These are phyloP conservation scores for Lycium barbarum DNA, from an alignment of 257 asterid species.

Conservation along the genomic window DNA sequence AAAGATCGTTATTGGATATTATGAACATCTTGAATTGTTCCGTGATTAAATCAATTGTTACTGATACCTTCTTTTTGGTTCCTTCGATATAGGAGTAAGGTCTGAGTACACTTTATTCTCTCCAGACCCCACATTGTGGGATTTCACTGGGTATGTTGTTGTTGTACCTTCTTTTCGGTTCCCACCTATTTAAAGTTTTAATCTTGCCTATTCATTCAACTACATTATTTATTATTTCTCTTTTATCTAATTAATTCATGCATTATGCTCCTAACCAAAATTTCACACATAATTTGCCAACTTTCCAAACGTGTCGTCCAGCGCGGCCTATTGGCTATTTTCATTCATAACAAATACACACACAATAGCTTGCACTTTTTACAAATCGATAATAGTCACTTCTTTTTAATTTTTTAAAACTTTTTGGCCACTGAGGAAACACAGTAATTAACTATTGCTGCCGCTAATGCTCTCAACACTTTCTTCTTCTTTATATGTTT, in stretches of 20 bases:
- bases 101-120: no score
- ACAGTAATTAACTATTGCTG: neutral
- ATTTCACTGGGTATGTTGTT: no score
- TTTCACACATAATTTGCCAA: neutral
- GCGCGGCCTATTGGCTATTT: neutral
- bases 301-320: neutral
- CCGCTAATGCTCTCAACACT: constrained; percentile 18
- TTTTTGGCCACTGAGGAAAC: constrained; percentile 2
- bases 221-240: neutral
- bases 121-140: no score
- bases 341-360: neutral
- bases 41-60: neutral
- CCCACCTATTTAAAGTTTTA: neutral
- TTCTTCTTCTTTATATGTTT: neutral
- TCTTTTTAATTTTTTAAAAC: neutral
- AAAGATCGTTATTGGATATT: neutral
- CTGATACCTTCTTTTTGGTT: neutral
- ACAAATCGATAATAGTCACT: neutral
- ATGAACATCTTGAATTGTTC: neutral
- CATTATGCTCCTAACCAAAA: neutral
- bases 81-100: no score
- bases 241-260: neutral
- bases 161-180: neutral
- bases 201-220: neutral
- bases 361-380: neutral